Evolutionary conservation across 1,139 yeast genomes (phyloP).

Genomic region (Suhomyces coccinellae): DNA sequence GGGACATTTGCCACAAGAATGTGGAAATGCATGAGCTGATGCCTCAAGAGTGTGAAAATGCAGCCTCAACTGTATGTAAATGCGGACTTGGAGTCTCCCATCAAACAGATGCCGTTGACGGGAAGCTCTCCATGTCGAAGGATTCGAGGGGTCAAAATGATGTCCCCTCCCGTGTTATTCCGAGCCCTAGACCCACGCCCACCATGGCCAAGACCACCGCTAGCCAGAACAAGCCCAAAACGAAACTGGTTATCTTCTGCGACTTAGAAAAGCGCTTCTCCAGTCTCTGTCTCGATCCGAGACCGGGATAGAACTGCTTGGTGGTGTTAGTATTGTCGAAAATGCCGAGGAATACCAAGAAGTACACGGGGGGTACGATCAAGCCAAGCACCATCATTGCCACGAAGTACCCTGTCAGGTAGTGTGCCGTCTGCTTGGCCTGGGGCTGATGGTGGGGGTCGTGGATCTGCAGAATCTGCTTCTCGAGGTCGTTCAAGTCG

Average conservation of each 20-base stretch:
- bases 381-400: slow-evolving; percentile 32
- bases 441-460: slow-evolving; percentile 2
- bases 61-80: no score
- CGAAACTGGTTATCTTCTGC: slow-evolving; percentile 36
- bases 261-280: slow-evolving; percentile 27
- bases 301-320: slow-evolving; percentile 24
- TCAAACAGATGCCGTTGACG: neutral
- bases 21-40: neutral
- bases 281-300: slow-evolving; percentile 15
- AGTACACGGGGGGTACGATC: slow-evolving; percentile 38
- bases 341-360: slow-evolving; percentile 33
- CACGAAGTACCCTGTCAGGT: slow-evolving; percentile 7
- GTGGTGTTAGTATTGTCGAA: slow-evolving; percentile 30
- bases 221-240: slow-evolving; percentile 38
- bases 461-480: slow-evolving; percentile 9
- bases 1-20: no score
- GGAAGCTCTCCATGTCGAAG: slow-evolving; percentile 1
- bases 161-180: slow-evolving; percentile 9
- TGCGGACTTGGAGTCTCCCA: neutral
- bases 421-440: slow-evolving; percentile 1
- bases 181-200: slow-evolving; percentile 41
- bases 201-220: slow-evolving; percentile 39
- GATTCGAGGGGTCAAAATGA: no score
- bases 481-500: slow-evolving; percentile 13
- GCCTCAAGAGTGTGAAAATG: no score